Percentiles rank a stretch among this genome's conserved stretches.
Evolutionary conservation across 192 early-diverging fungal genomes (phyloP).

Genomic region (Mortierella claussenii): DNA sequence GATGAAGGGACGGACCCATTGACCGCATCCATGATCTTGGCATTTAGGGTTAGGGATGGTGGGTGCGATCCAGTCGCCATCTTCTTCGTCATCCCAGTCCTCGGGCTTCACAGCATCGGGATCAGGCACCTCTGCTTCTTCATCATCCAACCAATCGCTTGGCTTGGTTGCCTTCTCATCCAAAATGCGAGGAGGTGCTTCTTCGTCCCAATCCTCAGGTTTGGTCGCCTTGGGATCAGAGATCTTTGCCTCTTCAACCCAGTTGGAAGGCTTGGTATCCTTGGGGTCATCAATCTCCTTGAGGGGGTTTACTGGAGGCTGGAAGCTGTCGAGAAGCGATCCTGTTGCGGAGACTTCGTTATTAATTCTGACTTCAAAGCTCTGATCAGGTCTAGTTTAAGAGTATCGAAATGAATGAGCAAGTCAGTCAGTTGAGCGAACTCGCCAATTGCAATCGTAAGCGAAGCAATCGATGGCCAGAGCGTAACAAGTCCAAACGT

Average conservation of each 20-base stretch:
- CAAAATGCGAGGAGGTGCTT: slow-evolving; percentile 80
- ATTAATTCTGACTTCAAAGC: slow-evolving; percentile 83
- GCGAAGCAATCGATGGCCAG: no score
- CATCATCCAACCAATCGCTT: slow-evolving; percentile 89
- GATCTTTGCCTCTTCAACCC: slow-evolving; percentile 90
- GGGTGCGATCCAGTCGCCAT: slow-evolving; percentile 90
- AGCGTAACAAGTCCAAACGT: background rate
- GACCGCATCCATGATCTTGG: slow-evolving; percentile 76
- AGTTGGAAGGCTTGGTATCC: slow-evolving; percentile 88
- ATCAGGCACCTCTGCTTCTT: slow-evolving; percentile 77
- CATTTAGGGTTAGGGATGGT: slow-evolving; percentile 85
- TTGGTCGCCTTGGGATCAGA: slow-evolving; percentile 70
- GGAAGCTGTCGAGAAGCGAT: slow-evolving; percentile 81
- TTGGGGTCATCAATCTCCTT: slow-evolving; percentile 78
- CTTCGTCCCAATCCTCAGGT: slow-evolving; percentile 77
- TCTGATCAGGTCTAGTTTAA: slow-evolving; percentile 73
- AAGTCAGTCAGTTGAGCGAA: no score
- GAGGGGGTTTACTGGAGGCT: slow-evolving; percentile 88
- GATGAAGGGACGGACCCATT: slow-evolving; percentile 84
- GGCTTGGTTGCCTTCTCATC: slow-evolving; percentile 86
- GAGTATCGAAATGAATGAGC: no score
- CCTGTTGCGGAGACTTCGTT: slow-evolving; percentile 71
- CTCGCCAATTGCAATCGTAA: no score
- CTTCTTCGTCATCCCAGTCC: slow-evolving; percentile 94
- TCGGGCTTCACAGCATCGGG: slow-evolving; percentile 85